These are phyloP conservation scores for Euphorbia schlechtendalii DNA, from an alignment of 441 rosid genomes.

Conservation along the genomic window DNA sequence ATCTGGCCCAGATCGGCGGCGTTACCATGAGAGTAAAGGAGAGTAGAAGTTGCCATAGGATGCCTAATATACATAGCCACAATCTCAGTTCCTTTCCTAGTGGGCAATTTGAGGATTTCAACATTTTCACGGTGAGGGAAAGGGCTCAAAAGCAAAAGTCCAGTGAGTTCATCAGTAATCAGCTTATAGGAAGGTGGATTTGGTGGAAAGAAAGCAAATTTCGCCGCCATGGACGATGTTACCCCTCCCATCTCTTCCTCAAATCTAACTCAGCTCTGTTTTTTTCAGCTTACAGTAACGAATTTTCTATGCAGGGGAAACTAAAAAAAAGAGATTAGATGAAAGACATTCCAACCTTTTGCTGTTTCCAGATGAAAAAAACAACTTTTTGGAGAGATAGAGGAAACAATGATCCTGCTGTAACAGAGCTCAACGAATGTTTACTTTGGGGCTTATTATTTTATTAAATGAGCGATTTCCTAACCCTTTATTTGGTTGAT, in stretches of 20 bases:
- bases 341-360: slow-evolving; percentile 8
- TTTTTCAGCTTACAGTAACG: neutral
- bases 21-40: slow-evolving; percentile 95
- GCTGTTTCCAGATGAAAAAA: slow-evolving; percentile 12
- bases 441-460: too few relatives aligned
- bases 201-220: slow-evolving; percentile 95
- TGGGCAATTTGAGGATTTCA: slow-evolving; percentile 69
- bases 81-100: slow-evolving; percentile 75
- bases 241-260: slow-evolving; percentile 71
- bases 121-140: slow-evolving; percentile 92
- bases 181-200: slow-evolving; percentile 89
- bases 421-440: too few relatives aligned
- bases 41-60: slow-evolving; percentile 84
- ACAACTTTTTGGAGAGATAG: slow-evolving; percentile 1
- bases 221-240: slow-evolving; percentile 95
- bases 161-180: slow-evolving; percentile 53
- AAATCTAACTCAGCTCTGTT: slow-evolving; percentile 4
- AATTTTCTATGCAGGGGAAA: neutral
- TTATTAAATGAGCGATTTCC: too few relatives aligned
- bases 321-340: neutral
- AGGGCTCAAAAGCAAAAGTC: slow-evolving; percentile 67
- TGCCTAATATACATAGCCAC: slow-evolving; percentile 79
- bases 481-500: too few relatives aligned
- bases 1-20: slow-evolving; percentile 99
- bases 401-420: neutral